phyloP scores from a whole-genome alignment of 345 rosid species.

The Isatis tinctoria region DNA sequence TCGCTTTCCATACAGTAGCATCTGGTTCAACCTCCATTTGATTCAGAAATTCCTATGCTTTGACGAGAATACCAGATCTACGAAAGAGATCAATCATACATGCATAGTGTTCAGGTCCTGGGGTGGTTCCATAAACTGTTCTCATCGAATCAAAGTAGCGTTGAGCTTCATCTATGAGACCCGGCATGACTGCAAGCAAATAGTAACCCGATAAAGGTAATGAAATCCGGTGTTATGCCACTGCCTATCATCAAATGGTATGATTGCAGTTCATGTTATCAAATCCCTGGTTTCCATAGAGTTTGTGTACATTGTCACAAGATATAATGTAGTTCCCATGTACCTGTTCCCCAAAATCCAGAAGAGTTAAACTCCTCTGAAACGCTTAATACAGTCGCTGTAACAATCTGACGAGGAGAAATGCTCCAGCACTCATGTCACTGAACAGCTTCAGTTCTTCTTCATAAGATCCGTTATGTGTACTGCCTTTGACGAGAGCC shows the following conservation, averaged over 20 bases:
- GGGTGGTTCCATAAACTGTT: conserved; percentile 52
- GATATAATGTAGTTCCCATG: conserved; percentile 57
- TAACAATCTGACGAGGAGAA: conserved; percentile 51
- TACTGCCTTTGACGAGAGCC: conserved; percentile 73
- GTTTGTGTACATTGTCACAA: conserved; percentile 73
- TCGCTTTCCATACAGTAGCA: conserved; percentile 80
- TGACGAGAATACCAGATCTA: conserved; percentile 66
- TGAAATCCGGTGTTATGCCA: conserved; percentile 64
- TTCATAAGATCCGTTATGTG: conserved; percentile 52
- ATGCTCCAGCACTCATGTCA: conserved; percentile 52
- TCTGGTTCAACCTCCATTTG: conserved; percentile 75
- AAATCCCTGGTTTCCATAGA: conserved; percentile 56
- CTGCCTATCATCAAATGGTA: conserved; percentile 60
- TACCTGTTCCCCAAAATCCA: conserved; percentile 81
- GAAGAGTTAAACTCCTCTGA: conserved; percentile 65
- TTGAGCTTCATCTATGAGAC: conserved; percentile 55
- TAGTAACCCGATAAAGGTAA: conserved; percentile 79
- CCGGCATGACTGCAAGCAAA: conserved; percentile 94
- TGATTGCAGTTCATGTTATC: conserved; percentile 72
- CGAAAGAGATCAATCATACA: conserved; percentile 92
- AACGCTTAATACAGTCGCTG: conserved; percentile 68
- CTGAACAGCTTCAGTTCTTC: conserved; percentile 66
- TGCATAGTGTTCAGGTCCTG: conserved; percentile 83
- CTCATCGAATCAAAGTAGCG: conserved; percentile 63
- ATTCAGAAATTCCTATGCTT: conserved; percentile 54